These are phyloP conservation scores for Zygoascus biomembranicola DNA, from an alignment of 805 yeast species.

Conservation along the genomic window DNA sequence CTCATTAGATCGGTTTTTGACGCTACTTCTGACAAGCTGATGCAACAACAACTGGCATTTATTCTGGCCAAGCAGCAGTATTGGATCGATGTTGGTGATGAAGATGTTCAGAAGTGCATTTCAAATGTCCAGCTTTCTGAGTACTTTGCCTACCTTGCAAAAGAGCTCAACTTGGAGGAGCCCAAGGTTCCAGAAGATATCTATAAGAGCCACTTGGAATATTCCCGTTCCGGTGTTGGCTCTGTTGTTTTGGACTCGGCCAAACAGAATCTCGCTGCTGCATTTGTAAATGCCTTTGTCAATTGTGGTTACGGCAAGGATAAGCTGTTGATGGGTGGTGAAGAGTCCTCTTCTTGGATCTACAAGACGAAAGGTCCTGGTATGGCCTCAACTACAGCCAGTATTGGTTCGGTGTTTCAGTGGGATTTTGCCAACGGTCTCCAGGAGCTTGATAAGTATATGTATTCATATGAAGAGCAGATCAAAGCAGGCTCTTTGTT, in stretches of 20 bases:
- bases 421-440: conserved; percentile 91
- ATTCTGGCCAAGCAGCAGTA: conserved; percentile 82
- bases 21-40: conserved; percentile 58
- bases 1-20: conserved; percentile 73
- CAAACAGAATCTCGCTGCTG: conserved; percentile 86
- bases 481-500: conserved; percentile 93
- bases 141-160: conserved; percentile 68
- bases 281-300: conserved; percentile 87
- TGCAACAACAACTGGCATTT: conserved; percentile 87
- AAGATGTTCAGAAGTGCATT: conserved; percentile 73
- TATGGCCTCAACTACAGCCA: conserved; percentile 85
- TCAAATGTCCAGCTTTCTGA: conserved; percentile 73
- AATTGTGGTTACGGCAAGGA: conserved; percentile 89
- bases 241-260: conserved; percentile 65
- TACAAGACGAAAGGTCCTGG: conserved; percentile 89
- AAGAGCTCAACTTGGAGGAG: conserved; percentile 79
- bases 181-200: conserved; percentile 95
- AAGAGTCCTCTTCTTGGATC: conserved; percentile 73
- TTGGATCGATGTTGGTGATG: conserved; percentile 48
- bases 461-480: conserved; percentile 77
- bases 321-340: conserved; percentile 59
- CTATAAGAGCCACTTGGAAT: conserved; percentile 84
- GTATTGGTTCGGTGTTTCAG: conserved; percentile 79
- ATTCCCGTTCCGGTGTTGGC: conserved; percentile 49
- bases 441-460: conserved; percentile 79